These are phyloP conservation scores for Candida broadrunensis DNA, from an alignment of 805 yeast genomes.

Conservation along the genomic window DNA sequence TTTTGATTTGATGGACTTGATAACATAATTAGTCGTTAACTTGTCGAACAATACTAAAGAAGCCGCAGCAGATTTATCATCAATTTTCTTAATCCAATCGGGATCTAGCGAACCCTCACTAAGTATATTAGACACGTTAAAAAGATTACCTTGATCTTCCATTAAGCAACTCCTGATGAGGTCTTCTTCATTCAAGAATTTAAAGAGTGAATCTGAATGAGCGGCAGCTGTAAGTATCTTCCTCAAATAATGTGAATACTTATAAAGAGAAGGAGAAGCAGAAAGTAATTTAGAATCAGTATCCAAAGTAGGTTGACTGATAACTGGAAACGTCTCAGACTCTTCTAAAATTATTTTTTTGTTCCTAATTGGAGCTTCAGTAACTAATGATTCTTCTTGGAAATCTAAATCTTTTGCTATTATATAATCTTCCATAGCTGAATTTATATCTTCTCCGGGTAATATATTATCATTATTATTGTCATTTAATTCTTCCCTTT, in stretches of 20 bases:
- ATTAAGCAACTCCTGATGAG: slow-evolving; percentile 12
- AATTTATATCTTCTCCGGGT: neutral
- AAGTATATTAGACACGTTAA: slow-evolving; percentile 28
- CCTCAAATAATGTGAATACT: slow-evolving; percentile 21
- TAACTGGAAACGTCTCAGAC: too few species aligned
- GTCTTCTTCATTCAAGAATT: slow-evolving; percentile 19
- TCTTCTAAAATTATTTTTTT: neutral
- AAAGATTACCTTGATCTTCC: slow-evolving; percentile 21
- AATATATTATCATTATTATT: slow-evolving; percentile 1
- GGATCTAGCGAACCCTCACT: slow-evolving; percentile 1
- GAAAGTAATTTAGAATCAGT: slow-evolving; percentile 18
- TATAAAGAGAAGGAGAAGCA: slow-evolving; percentile 28
- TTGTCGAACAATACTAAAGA: slow-evolving; percentile 1
- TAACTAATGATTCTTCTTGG: too few species aligned
- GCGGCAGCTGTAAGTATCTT: slow-evolving; percentile 25
- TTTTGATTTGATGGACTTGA: slow-evolving; percentile 16
- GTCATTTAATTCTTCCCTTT: neutral
- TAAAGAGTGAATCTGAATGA: slow-evolving; percentile 12
- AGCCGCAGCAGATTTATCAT: too few species aligned
- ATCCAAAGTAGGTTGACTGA: neutral
- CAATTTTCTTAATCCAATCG: slow-evolving; percentile 2
- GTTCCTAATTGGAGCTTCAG: neutral
- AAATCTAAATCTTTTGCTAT: neutral
- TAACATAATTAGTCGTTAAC: slow-evolving; percentile 21
- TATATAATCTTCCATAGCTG: neutral